A percentile compares a stretch with the other conserved stretches of the same genome.
Evolutionary conservation across 179 eudicot genomes (phyloP).

Genomic region (Carnegiea gigantea): DNA sequence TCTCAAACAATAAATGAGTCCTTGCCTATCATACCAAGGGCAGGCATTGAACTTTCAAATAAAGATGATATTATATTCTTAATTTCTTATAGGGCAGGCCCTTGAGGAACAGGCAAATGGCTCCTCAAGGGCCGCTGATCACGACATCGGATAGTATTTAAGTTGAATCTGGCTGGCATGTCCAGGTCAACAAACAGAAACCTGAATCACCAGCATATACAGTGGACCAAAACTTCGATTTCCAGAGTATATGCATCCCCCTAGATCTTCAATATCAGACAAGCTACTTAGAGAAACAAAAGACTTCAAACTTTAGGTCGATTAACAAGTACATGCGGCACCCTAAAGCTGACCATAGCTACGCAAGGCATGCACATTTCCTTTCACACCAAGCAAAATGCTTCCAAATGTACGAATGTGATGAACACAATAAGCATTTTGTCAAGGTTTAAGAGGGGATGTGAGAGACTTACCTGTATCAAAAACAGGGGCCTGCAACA

Average conservation of each 20-base stretch:
- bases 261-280: no score
- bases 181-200: no score
- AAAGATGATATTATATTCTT: background rate
- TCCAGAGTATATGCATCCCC: no score
- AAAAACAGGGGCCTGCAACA: slow-evolving; percentile 69
- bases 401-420: no score
- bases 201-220: background rate
- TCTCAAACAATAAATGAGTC: background rate
- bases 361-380: no score
- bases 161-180: background rate
- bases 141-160: background rate
- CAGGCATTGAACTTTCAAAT: background rate
- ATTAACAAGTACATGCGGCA: no score
- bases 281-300: no score
- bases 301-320: no score
- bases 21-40: background rate
- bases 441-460: background rate
- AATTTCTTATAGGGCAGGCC: background rate
- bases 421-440: no score
- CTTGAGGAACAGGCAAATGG: background rate
- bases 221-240: background rate
- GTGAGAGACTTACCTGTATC: slow-evolving; percentile 42
- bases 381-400: no score
- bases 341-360: no score
- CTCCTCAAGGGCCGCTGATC: background rate